phyloP scores from a whole-genome alignment of 345 rosid genomes.

The Diplotaxis tenuifolia region DNA sequence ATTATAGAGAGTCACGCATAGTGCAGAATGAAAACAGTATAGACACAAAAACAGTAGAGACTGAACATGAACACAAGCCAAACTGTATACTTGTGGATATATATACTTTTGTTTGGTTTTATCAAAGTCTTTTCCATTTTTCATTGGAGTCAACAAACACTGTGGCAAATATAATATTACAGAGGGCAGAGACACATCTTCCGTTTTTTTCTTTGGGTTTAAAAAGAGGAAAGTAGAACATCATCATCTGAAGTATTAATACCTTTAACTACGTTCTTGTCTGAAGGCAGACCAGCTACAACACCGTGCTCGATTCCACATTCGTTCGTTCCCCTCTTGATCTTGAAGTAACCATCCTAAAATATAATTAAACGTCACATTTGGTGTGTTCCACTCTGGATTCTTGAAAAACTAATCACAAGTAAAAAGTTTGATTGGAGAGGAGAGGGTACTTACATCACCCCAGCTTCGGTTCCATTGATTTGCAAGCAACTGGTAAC shows the following conservation, averaged over 20 bases:
- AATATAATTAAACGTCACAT: neutral
- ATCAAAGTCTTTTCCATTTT: neutral
- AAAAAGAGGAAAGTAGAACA: conserved; percentile 43
- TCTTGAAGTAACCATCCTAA: conserved; percentile 92
- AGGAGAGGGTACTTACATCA: conserved; percentile 51
- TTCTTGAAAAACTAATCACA: neutral
- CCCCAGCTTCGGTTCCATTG: conserved; percentile 98
- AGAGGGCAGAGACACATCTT: neutral
- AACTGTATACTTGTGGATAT: neutral
- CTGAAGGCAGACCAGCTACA: conserved; percentile 79
- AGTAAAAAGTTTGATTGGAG: neutral
- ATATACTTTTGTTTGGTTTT: neutral
- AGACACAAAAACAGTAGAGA: neutral
- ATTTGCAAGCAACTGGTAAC: conserved; percentile 81
- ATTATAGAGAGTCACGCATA: too few species aligned
- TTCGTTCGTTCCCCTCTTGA: conserved; percentile 79
- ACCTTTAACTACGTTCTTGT: conserved; percentile 56
- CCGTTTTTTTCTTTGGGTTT: conserved; percentile 17
- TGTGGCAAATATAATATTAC: conserved; percentile 19
- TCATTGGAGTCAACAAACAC: neutral
- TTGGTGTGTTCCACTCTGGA: neutral
- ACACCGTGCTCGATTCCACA: conserved; percentile 78
- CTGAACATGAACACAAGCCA: neutral
- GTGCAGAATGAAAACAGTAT: conserved; percentile 29
- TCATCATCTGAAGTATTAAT: conserved; percentile 37